These are phyloP conservation scores for Lizanozyma gosingica DNA, from an alignment of 1,139 yeast species.

Conservation along the genomic window DNA sequence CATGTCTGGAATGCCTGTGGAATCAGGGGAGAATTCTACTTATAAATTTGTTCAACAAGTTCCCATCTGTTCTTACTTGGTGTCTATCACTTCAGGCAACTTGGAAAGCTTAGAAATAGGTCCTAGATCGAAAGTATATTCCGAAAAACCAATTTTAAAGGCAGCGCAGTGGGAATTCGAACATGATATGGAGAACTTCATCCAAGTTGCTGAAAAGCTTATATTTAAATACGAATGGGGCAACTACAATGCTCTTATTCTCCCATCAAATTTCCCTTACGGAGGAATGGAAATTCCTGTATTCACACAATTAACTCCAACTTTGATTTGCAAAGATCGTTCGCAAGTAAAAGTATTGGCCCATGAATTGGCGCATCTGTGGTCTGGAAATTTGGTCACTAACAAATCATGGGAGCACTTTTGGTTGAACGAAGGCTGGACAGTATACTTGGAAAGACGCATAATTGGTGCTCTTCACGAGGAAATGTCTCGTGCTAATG, in stretches of 20 bases:
- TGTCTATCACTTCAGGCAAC: constrained; percentile 28
- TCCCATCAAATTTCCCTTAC: constrained; percentile 28
- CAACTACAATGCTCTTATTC: constrained; percentile 23
- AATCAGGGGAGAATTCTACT: constrained; percentile 4
- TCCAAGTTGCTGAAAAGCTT: constrained; percentile 24
- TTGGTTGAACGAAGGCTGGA: constrained; percentile 35
- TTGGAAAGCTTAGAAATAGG: constrained; percentile 23
- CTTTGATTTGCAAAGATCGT: constrained; percentile 25
- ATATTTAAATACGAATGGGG: constrained; percentile 28
- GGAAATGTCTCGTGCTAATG: constrained; percentile 15
- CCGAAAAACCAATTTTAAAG: constrained; percentile 18
- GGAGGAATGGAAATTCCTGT: constrained; percentile 36
- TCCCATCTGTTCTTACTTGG: constrained; percentile 28
- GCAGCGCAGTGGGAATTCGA: constrained; percentile 30
- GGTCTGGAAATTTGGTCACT: constrained; percentile 32
- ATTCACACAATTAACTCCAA: constrained; percentile 29
- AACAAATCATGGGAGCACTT: constrained; percentile 31
- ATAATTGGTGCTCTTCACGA: constrained; percentile 24
- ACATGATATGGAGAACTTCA: constrained; percentile 26
- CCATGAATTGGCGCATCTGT: constrained; percentile 31
- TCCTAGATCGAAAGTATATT: constrained; percentile 25
- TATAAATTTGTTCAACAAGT: constrained; percentile 24
- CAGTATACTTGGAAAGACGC: constrained; percentile 29
- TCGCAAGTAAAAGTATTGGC: constrained; percentile 29
- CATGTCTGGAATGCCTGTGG: constrained; percentile 29